Evolutionary conservation across 73 alveolate genomes (phyloP).

Genomic region (Paramecium sonneborni): DNA sequence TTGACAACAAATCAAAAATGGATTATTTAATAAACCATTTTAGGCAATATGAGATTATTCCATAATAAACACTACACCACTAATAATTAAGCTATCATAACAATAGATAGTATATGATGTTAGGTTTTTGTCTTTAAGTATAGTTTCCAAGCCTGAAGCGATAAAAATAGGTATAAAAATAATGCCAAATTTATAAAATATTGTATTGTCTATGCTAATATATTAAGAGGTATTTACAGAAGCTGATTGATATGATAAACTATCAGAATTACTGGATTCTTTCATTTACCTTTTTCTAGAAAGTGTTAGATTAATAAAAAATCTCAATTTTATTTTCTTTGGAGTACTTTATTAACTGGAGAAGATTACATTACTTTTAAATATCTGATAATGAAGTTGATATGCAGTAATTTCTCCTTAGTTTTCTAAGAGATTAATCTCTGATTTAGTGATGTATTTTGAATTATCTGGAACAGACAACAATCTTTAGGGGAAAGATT

Average conservation of each 20-base stretch:
- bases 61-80: neutral
- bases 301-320: neutral
- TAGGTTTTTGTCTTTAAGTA: neutral
- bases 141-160: neutral
- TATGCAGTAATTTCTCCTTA: neutral
- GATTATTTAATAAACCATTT: slow-evolving; percentile 19
- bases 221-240: neutral
- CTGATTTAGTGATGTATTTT: neutral
- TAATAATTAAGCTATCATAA: slow-evolving; percentile 15
- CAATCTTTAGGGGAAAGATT: neutral
- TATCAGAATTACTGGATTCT: neutral
- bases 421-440: neutral
- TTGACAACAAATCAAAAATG: neutral
- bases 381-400: neutral
- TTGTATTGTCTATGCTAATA: neutral
- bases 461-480: neutral
- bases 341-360: neutral
- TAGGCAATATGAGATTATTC: slow-evolving; percentile 1
- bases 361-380: neutral
- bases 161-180: slow-evolving; percentile 15
- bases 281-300: neutral
- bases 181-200: slow-evolving; percentile 29
- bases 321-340: neutral
- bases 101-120: neutral
- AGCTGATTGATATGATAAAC: neutral